Conservation (phyloP, 371 early-diverging fungal genomes). For the Mortierella sp. region DNA sequence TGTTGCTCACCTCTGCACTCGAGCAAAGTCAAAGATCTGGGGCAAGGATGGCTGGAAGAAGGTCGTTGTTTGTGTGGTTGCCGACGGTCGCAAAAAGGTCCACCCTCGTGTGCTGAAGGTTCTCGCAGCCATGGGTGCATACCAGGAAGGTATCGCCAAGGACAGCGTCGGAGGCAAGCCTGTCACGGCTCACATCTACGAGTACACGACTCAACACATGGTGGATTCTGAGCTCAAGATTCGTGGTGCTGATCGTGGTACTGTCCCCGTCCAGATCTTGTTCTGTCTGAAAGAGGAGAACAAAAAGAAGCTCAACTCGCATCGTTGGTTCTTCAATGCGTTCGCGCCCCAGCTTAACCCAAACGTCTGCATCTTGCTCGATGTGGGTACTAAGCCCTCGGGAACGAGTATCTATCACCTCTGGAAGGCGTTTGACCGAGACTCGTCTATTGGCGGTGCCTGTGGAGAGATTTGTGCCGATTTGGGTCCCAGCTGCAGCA, state of each 20-base stretch:
- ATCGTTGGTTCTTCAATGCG: conserved; percentile 91
- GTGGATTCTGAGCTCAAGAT: conserved; percentile 62
- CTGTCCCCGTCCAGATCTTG: conserved; percentile 80
- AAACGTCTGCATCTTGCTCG: conserved; percentile 81
- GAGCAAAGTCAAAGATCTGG: conserved; percentile 71
- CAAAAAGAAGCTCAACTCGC: conserved; percentile 84
- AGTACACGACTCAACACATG: conserved; percentile 82
- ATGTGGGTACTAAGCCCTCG: conserved; percentile 86
- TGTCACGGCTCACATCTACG: conserved; percentile 84
- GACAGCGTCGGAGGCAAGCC: conserved; percentile 62
- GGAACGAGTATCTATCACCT: conserved; percentile 78
- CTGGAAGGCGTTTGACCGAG: conserved; percentile 82
- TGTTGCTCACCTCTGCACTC: conserved; percentile 78
- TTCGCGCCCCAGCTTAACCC: conserved; percentile 79
- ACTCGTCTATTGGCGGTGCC: conserved; percentile 78
- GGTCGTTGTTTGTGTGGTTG: conserved; percentile 78
- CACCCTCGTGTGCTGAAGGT: conserved; percentile 72
- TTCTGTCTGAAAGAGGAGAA: conserved; percentile 86
- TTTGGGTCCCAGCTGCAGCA: conserved; percentile 61
- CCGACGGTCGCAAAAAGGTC: conserved; percentile 70
- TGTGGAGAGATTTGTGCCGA: conserved; percentile 91
- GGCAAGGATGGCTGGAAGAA: conserved; percentile 84
- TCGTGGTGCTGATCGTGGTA: conserved; percentile 63
- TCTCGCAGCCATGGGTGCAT: conserved; percentile 80
- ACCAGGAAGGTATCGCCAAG: conserved; percentile 80